Evolutionary conservation across 495 filamentous ascomycete species (phyloP).

Genomic region (Collariella sp.): DNA sequence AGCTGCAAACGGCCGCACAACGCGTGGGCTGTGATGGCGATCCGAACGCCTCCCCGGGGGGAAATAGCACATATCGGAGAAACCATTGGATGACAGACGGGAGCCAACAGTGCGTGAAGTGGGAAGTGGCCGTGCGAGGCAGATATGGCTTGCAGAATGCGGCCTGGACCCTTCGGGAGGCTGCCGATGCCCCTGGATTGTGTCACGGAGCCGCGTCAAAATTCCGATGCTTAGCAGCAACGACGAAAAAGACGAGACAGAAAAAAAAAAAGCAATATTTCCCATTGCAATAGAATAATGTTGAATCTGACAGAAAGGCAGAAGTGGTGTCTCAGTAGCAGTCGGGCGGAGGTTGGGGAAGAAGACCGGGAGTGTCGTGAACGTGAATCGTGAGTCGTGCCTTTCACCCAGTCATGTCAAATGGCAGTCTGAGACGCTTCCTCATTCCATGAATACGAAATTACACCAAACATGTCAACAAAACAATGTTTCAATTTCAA

Average conservation of each 20-base stretch:
- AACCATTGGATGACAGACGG: constrained; percentile 2
- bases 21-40: constrained; percentile 6
- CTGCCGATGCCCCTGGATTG: background rate
- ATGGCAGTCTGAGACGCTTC: background rate
- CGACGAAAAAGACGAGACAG: background rate
- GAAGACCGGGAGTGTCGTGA: no score
- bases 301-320: background rate
- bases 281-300: no score
- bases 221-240: background rate
- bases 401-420: no score
- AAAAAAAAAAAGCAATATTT: background rate
- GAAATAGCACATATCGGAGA: background rate
- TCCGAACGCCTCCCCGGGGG: constrained; percentile 5
- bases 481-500: no score
- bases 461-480: no score
- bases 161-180: background rate
- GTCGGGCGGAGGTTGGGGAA: background rate
- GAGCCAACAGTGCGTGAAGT: background rate
- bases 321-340: background rate
- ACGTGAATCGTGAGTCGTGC: no score
- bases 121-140: background rate
- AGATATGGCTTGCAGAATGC: background rate
- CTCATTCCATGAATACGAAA: no score
- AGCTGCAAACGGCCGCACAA: background rate
- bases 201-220: background rate